Evolutionary conservation across 371 early-diverging fungal species (phyloP).

Genomic region (Mucor piriformis): DNA sequence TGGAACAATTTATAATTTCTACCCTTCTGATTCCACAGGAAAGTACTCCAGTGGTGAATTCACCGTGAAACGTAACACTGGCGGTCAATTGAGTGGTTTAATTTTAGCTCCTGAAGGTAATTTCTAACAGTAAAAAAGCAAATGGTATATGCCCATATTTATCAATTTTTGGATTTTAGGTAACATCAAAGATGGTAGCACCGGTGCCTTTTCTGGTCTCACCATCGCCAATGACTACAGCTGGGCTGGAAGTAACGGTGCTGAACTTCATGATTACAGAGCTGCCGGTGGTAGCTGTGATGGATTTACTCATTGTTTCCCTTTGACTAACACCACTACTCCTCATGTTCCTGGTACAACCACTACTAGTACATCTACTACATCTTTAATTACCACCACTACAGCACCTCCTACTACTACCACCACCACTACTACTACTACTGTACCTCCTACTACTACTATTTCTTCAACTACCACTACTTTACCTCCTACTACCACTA

Average conservation of each 20-base stretch:
- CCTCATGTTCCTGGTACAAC: background rate
- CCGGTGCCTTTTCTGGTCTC: conserved; percentile 7
- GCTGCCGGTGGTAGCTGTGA: conserved; percentile 5
- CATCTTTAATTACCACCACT: too few species aligned
- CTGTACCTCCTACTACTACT: too few species aligned
- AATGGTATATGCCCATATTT: too few species aligned
- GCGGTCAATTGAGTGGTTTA: background rate
- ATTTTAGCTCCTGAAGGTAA: background rate
- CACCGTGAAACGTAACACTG: background rate
- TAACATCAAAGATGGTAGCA: conserved; percentile 8
- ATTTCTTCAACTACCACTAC: too few species aligned
- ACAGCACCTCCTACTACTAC: too few species aligned
- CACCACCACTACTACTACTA: too few species aligned
- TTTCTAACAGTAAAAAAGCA: background rate
- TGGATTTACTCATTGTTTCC: background rate
- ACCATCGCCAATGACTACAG: conserved; percentile 2
- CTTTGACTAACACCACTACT: background rate
- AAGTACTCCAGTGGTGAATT: background rate
- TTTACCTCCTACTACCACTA: too few species aligned
- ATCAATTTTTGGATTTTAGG: background rate
- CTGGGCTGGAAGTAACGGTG: background rate
- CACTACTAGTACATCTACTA: too few species aligned
- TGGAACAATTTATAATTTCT: background rate
- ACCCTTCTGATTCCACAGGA: background rate
- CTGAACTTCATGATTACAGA: conserved; percentile 3